Base-by-base conservation (phyloP, 768 basidiomycete species). In the Suillus hirtellus region DNA sequence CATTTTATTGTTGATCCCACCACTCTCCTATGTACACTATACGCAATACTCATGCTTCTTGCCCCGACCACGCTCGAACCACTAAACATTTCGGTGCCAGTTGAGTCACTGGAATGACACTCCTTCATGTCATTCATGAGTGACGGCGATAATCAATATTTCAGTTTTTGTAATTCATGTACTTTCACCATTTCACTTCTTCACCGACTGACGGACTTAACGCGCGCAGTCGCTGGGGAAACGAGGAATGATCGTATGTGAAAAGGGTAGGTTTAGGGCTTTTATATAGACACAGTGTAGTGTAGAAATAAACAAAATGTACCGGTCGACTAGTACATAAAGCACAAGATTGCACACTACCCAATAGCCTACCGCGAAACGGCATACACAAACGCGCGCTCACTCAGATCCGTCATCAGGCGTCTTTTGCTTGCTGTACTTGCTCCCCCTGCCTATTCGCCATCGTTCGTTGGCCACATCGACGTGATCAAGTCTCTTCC, bases 381-480 rank as follows among this genome's bases (percentile, higher is more conserved):
- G 12, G 12, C 12, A 14, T 21, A 24, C 12, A 24, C 21, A 47
- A 21, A 12, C 7, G 12, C 47, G 21, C 11, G 47, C 14, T 49
- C 14, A 49, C 24, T 49, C 47, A 5, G 24, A 24, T 49, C 12
- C 21, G 0, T 49, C 47, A 24, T 24, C 47, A 14, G 21, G 21
- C 21, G 14, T 24, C 47, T 49, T 24, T 49, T 24, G 21, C 7
- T 49, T 49, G 21, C 21, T 47, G 21, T 47, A 47, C 46, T 47
- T 47, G 47, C 47, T 49, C 21, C 47, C 47, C 47, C 47, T 24
- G 6, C 47, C 47, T 24, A 49, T 49, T 15, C 47, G 21, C 21
- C 46, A 47, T 12, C 46, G 46, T 47, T 47, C 46, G 46, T 47
- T 47, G 46, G 46, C 46, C 46, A 47, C 46, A 47, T 47, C 46